These are phyloP conservation scores for Rhizophlyctis rosea DNA, from an alignment of 192 early-diverging fungal species.

Conservation along the genomic window DNA sequence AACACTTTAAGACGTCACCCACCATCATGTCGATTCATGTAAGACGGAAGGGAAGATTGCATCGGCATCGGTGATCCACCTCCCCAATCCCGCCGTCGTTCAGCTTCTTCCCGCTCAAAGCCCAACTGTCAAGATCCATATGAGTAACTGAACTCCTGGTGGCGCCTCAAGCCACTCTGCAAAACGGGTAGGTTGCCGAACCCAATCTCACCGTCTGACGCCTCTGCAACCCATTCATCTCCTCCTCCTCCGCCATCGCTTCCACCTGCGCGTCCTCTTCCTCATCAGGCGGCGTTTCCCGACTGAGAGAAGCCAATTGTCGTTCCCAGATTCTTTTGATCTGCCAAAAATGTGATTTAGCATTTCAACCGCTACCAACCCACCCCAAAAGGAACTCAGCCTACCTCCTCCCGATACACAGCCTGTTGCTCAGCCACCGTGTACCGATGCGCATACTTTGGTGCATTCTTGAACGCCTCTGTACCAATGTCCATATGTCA, in stretches of 20 bases:
- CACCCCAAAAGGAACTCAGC: constrained; percentile 11
- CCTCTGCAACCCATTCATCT: constrained; percentile 15
- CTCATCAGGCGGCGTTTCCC: constrained; percentile 50
- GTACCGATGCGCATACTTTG: constrained; percentile 37
- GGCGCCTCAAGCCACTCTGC: neutral
- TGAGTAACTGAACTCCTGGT: constrained; percentile 7
- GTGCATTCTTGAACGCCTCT: neutral
- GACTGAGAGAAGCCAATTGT: constrained; percentile 68
- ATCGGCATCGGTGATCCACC: too few species aligned
- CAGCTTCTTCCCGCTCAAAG: constrained; percentile 29
- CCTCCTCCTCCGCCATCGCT: constrained; percentile 21
- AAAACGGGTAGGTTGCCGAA: too few species aligned
- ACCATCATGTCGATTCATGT: too few species aligned
- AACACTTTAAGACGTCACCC: neutral
- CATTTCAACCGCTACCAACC: constrained; percentile 92
- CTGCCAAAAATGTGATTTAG: constrained; percentile 28
- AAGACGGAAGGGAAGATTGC: too few species aligned
- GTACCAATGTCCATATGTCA: too few species aligned
- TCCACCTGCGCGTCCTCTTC: constrained; percentile 48
- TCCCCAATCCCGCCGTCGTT: constrained; percentile 25
- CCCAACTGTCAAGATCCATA: constrained; percentile 20
- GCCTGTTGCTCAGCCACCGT: constrained; percentile 88
- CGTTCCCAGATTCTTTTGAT: constrained; percentile 91
- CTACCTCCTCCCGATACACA: constrained; percentile 84
- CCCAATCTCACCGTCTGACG: neutral